Base-by-base conservation (phyloP, 176 grass and related monocot species). In the Puccinellia tenuiflora region DNA sequence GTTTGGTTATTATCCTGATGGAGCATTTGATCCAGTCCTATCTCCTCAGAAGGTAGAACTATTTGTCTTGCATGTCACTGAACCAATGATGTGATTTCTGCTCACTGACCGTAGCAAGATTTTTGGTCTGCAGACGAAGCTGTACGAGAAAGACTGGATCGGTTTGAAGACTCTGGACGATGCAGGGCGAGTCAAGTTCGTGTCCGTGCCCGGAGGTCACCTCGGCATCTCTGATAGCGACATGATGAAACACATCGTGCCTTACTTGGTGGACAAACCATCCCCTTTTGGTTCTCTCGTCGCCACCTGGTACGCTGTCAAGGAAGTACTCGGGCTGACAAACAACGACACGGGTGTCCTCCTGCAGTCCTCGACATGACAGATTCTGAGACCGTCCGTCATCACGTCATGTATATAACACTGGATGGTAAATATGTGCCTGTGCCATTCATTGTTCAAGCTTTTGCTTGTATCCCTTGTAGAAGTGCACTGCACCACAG, bases 1-100 rank as follows among this genome's bases (percentile, higher is more conserved):
- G 92, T 98, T 98, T 86, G 96, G 96, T 77, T 98, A 92, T 76
- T 98, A 95, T 35, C 92, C 96, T 50, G 96, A 98, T 88, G 96
- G 96, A 51, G 78, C 87, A 52, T 98, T 93, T 68, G 79, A 75
- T 30, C 76, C 88, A 10, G 73, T 91, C 43, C 77, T 94, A 29
- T 66, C 92, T 59, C 92, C 92, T 69, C 81, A 89, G 31, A 59
- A 94, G 89, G 92, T 91, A 83, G 28, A 59, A 21, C 17, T 7
- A 17, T 83, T 16, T 22, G 21, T 26, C 64, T 20, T 77, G 10
- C 50, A 62, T 45, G 29, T 64, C 9, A 9, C 12, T 31, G 2
- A 18, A 16, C 37, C 9, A 42, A 14, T 14, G 21, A 56, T 11
- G 54, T 3, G 35, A 3, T 75, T 7, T 69, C 1, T 39, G 28